Base-by-base conservation (phyloP, 1,139 yeast species). In the Pichia sp. region DNA sequence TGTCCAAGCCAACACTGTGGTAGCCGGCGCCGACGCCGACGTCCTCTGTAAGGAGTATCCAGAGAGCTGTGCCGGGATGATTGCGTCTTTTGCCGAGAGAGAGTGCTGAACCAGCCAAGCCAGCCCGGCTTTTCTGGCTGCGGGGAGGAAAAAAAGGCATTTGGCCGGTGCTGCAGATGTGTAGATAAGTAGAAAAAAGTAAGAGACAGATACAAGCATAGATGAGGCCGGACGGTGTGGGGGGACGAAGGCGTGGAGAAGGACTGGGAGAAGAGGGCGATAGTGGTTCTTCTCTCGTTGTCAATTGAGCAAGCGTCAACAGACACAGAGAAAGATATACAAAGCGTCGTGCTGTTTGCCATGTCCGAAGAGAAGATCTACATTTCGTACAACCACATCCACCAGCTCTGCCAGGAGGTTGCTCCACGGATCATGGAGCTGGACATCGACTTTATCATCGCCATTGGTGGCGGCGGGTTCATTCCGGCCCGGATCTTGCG, bases 401-500 rank as follows among this genome's bases (percentile, higher is more conserved):
- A 82, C 68, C 80, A 81, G 68, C 69, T 82, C 54, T 82, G 87
- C 66, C 80, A 80, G 62, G 75, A 77, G 61, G 75, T 81, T 2
- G 82, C 85, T 3, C 73, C 68, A 40, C 73, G 73, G 59, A 74
- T 76, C 61, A 75, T 75, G 59, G 70, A 71, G 31, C 72, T 76
- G 62, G 73, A 79, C 50, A 79, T 84, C 29, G 86, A 82, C 64
- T 72, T 80, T 59, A 82, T 82, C 63, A 79, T 82, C 55, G 85
- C 85, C 57, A 82, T 82, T 59, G 87, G 87, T 52, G 69, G 68
- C 38, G 69, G 98, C 65, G 98, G 98, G 5, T 87, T 92, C 72
- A 92, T 92, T 59, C 98, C 98, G 16, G 97, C 98, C 32, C 82
- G 98, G 70, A 92, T 92, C 74, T 80, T 92, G 65, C 82, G 98